Evolutionary conservation across 305 asterid species (phyloP).

Genomic region (Lippia alba): DNA sequence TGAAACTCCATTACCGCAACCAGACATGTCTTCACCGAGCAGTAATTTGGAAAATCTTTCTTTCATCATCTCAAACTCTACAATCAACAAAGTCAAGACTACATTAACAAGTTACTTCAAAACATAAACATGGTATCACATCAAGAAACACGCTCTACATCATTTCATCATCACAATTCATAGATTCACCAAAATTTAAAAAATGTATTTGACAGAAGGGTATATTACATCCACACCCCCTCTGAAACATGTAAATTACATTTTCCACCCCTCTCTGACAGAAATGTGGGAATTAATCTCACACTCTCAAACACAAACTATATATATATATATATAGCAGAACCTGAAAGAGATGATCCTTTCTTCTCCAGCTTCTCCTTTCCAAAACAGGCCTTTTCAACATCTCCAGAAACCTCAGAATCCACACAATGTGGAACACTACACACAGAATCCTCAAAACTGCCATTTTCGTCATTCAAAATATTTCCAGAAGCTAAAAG

Average conservation of each 20-base stretch:
- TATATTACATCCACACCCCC: not conserved
- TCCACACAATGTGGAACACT: conserved; percentile 37
- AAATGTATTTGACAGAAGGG: not conserved
- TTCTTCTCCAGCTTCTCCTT: conserved; percentile 53
- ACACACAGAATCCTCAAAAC: conserved; percentile 51
- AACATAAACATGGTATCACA: not conserved
- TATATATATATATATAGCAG: conserved; percentile 14
- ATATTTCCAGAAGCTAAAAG: conserved; percentile 52
- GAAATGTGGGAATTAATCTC: too few species aligned
- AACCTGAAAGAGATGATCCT: conserved; percentile 63
- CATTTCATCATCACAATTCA: conserved; percentile 72
- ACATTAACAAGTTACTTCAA: not conserved
- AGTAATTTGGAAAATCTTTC: conserved; percentile 78
- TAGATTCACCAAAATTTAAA: conserved; percentile 28
- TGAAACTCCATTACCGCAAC: conserved; percentile 83
- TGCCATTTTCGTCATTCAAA: conserved; percentile 52
- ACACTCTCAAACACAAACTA: not conserved
- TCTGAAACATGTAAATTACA: too few species aligned
- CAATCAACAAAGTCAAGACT: conserved; percentile 27
- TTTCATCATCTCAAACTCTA: conserved; percentile 77
- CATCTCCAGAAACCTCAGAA: conserved; percentile 47
- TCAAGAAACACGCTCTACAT: not conserved
- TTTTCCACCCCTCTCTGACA: too few species aligned
- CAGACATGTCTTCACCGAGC: conserved; percentile 94
- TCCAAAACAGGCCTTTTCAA: conserved; percentile 39